Conservation (phyloP, 1,284 basidiomycete genomes). For the Sanghuangporus baumii region DNA sequence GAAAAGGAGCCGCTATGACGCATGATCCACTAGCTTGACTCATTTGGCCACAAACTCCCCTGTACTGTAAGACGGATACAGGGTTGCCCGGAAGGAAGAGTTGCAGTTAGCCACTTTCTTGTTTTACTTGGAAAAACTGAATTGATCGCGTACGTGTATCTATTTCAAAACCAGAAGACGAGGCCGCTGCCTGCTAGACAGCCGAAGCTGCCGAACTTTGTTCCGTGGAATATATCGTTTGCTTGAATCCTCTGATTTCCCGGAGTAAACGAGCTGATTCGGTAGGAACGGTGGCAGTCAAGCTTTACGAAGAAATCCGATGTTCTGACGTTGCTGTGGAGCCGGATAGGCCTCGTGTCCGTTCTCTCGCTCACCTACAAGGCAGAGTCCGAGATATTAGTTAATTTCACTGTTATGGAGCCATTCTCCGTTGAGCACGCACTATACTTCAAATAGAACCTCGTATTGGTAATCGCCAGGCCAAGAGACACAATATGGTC, state of each 20-base stretch:
- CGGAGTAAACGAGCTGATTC: too few relatives aligned
- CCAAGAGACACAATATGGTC: too few relatives aligned
- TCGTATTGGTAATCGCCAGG: too few relatives aligned
- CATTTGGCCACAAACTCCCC: neutral
- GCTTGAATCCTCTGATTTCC: too few relatives aligned
- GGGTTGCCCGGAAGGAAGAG: neutral
- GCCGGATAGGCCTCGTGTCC: neutral
- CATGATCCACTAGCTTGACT: neutral
- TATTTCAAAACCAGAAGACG: neutral
- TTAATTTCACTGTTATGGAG: neutral
- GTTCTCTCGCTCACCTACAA: too few relatives aligned
- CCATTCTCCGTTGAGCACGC: too few relatives aligned
- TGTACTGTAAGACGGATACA: neutral
- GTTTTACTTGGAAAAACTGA: neutral
- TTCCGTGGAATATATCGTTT: too few relatives aligned
- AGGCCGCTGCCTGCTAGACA: neutral
- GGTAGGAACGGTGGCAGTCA: neutral
- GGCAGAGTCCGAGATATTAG: neutral
- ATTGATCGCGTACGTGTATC: neutral
- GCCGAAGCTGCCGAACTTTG: neutral
- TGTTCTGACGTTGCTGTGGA: neutral
- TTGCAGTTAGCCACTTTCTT: neutral
- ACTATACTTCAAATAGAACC: too few relatives aligned
- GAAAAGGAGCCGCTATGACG: neutral
- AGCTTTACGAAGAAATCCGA: neutral